Conservation (phyloP, 2,329 filamentous ascomycete species). For the Epicoccum nigrum region DNA sequence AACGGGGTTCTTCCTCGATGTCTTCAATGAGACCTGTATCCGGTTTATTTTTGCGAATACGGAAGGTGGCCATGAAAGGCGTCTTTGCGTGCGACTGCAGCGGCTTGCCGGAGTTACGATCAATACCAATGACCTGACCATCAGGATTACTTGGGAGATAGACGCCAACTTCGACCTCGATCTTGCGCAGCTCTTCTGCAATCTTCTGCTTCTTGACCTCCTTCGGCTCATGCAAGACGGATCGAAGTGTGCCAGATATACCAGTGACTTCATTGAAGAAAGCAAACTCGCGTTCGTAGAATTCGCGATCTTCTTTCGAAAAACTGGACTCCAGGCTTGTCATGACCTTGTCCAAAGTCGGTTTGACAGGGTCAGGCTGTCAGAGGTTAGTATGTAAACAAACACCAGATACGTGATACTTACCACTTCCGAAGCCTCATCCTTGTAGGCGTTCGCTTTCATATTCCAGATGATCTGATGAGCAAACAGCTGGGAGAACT, state of each 20-base stretch:
- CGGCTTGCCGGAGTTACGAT: slow-evolving; percentile 96
- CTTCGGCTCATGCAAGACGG: slow-evolving; percentile 88
- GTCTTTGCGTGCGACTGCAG: slow-evolving; percentile 98
- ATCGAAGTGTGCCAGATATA: slow-evolving; percentile 94
- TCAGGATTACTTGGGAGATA: slow-evolving; percentile 98
- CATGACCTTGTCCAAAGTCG: slow-evolving; percentile 90
- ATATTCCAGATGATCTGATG: slow-evolving; percentile 99
- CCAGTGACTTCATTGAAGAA: slow-evolving; percentile 98
- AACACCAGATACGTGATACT: slow-evolving; percentile 41
- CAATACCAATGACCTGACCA: slow-evolving; percentile 95
- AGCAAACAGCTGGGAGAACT: slow-evolving; percentile 96
- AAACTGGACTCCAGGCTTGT: slow-evolving; percentile 82
- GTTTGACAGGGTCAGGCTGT: slow-evolving; percentile 88
- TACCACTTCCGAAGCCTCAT: slow-evolving; percentile 86
- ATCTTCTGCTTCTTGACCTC: slow-evolving; percentile 99
- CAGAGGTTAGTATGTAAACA: slow-evolving; percentile 9
- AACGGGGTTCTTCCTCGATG: slow-evolving; percentile 43
- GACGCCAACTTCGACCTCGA: slow-evolving; percentile 94
- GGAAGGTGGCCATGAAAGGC: slow-evolving; percentile 98
- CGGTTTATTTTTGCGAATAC: slow-evolving; percentile 80
- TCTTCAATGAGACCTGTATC: slow-evolving; percentile 38
- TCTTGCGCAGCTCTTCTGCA: slow-evolving; percentile 95
- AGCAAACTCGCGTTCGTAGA: slow-evolving; percentile 94
- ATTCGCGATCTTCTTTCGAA: slow-evolving; percentile 75
- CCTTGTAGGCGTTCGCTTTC: slow-evolving; percentile 98